Evolutionary conservation across 805 yeast species (phyloP), one percentile per base, ranked within the genome.

Genomic region (Wickerhamiella allomyrinae): DNA sequence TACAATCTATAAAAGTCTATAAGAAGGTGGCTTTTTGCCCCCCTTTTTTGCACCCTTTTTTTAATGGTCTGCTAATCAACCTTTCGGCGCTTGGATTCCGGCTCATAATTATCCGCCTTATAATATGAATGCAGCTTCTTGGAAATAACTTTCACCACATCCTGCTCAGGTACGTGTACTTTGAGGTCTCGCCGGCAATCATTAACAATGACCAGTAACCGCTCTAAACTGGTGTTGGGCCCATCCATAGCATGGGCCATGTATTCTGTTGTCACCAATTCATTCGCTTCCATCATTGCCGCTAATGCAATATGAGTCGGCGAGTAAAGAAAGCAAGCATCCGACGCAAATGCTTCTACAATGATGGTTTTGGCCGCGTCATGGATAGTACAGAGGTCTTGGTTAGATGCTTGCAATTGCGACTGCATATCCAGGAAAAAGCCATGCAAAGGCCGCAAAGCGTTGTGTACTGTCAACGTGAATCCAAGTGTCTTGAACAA

Each of bases 291-390:
- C 62, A 79, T 74, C 55, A 87, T 67, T 13, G 91, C 84, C 0
- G 95, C 91, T 41, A 91, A 65, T 1, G 97, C 95, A 23, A 91
- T 83, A 55, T 91, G 98, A 1, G 97, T 95, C 1, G 99, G 99
- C 0, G 97, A 78, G 61, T 64, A 89, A 27, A 76, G 64, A 52
- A 84, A 89, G 7, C 71, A 65, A 3, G 74, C 87, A 56, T 91
- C 95, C 15, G 89, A 76, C 27, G 79, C 63, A 33, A 84, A 65
- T n/a, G 83, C 71, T 20, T 77, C 82, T 36, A 76, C 73, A 5
- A 83, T 68, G 58, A 76, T 61, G 22, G 65, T 69, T 51, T 79
- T 74, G 9, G 94, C 84, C 34, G 65, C 62, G 54, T 83, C 93
- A 59, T 83, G 82, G 35, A 76, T 68, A 37, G 66, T 66, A 1